Conservation (phyloP, 768 basidiomycete genomes). For the Serpula lacrymans region DNA sequence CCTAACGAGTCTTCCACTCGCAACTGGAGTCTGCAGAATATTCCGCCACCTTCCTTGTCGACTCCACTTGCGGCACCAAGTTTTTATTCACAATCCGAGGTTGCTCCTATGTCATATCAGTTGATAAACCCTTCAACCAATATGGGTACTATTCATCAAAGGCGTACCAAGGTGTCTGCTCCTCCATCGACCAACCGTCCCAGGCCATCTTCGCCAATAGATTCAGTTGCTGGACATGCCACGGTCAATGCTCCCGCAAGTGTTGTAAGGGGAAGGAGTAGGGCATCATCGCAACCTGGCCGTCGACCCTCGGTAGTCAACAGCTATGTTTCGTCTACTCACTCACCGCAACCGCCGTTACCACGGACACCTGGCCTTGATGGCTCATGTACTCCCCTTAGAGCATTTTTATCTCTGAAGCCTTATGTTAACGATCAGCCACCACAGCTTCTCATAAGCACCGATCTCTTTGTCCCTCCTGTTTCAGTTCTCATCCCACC, state of each 20-base stretch:
- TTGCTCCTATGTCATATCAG: too few relatives aligned
- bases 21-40: too few relatives aligned
- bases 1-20: too few relatives aligned
- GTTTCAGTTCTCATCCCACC: constrained; percentile 41
- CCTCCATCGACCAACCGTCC: constrained; percentile 39
- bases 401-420: constrained; percentile 58
- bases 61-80: too few relatives aligned
- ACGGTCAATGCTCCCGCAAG: constrained; percentile 39
- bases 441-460: constrained; percentile 48
- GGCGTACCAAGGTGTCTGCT: constrained; percentile 63
- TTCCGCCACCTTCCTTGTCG: too few relatives aligned
- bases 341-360: constrained; percentile 48
- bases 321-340: constrained; percentile 50
- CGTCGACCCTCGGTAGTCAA: constrained; percentile 59
- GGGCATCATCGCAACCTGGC: constrained; percentile 78
- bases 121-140: constrained; percentile 58
- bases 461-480: constrained; percentile 42
- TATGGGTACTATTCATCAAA: constrained; percentile 66
- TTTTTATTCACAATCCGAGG: too few relatives aligned
- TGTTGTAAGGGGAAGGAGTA: constrained; percentile 44
- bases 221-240: constrained; percentile 30
- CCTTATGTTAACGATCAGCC: constrained; percentile 40
- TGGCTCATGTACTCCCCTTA: constrained; percentile 43
- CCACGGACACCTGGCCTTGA: constrained; percentile 38
- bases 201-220: constrained; percentile 33